Evolutionary conservation across 2,329 filamentous ascomycete species (phyloP).

Genomic region (Venturiaceae sp.): DNA sequence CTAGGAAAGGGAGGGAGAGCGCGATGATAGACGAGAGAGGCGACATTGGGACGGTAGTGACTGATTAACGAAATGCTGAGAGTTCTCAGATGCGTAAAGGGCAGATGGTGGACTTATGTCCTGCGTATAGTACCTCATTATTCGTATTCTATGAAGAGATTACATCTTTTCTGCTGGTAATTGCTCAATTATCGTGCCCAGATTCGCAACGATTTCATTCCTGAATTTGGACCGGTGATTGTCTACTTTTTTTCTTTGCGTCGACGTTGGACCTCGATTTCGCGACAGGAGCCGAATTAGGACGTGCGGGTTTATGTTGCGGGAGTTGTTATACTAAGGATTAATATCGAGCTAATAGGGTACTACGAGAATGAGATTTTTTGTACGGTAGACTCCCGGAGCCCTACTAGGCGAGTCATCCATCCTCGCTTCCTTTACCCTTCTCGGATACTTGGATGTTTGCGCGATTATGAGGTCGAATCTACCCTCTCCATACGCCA

Average conservation of each 20-base stretch:
- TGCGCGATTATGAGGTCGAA: slow-evolving; percentile 1
- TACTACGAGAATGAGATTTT: neutral
- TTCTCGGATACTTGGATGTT: too few relatives aligned
- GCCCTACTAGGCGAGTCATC: too few relatives aligned
- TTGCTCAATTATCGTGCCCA: neutral
- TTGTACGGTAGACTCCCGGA: neutral
- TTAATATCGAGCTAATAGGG: neutral
- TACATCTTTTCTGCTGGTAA: neutral
- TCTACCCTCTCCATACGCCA: slow-evolving; percentile 1
- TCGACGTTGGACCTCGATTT: neutral
- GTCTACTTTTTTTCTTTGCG: neutral
- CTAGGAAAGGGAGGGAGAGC: neutral
- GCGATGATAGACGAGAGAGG: neutral
- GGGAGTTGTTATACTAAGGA: neutral
- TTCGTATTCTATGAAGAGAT: neutral
- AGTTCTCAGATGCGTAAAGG: too few relatives aligned
- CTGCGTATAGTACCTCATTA: neutral
- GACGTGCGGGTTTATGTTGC: neutral
- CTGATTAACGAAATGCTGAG: neutral
- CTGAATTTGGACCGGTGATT: neutral
- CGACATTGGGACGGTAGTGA: neutral
- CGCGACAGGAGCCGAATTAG: neutral
- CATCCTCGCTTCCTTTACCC: too few relatives aligned
- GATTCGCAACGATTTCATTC: too few relatives aligned
- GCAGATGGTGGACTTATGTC: too few relatives aligned